Evolutionary conservation across 495 filamentous ascomycete species (phyloP), one percentile per base, ranked within the genome.

Genomic region (Clavariopsis aquatica): DNA sequence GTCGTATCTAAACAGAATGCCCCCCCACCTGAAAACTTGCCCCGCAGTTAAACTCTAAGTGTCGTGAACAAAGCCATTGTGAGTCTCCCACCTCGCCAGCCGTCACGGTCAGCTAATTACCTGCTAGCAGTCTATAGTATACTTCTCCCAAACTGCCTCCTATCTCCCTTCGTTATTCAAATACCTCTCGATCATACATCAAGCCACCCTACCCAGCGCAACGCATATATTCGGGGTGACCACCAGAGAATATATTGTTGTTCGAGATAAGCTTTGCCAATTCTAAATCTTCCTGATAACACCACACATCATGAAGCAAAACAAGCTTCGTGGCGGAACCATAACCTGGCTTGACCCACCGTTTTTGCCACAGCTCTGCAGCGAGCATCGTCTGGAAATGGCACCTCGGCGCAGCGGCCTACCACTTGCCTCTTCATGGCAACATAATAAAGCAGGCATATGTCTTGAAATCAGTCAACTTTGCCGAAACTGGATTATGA

Each of bases 261-360:
- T 27, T 19, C 51, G 28, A 51, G 26, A 51, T 22, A 51, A 51
- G 47, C 47, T 51, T 28, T 28, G 22, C 22, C 47, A 24, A 51
- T 51, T 7, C 19, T 7, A 23, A 17, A 51, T 28, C 47, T n/a
- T 23, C n/a, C 6, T 51, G 47, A 51, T 51, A n/a, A n/a, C n/a
- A 51, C 47, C 47, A 51, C 17, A 51, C 26, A 51, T n/a, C 15
- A 17, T 51, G 51, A 54, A 54, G 51, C 51, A 36, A 31, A 54
- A 36, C 51, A 54, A 54, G 51, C 51, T 54, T 54, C 51, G 51
- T 54, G 51, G 29, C 51, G 51, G 28, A 9, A 19, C 20, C 51
- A n/a, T 9, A 9, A 20, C 51, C 24, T 27, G 51, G 51, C 51
- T 34, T 34, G 27, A 54, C 8, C 26, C 49, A 23, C 49, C 3